phyloP scores from a whole-genome alignment of 2,329 filamentous ascomycete species.

The Fusarium sublunatum region DNA sequence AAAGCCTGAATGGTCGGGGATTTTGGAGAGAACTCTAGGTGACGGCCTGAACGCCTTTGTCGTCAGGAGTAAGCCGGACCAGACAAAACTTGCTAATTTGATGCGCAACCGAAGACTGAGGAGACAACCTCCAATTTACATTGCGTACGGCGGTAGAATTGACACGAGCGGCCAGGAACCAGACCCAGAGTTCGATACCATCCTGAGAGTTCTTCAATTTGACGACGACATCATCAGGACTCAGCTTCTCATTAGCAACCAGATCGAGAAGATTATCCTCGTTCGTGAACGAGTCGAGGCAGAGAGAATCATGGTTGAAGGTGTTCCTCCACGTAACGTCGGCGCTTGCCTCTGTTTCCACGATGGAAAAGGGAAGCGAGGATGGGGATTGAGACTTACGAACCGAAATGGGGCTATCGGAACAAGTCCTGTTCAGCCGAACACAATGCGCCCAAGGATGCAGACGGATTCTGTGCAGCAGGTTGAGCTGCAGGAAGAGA shows the following conservation, averaged over 20 bases:
- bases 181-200: constrained; percentile 76
- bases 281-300: constrained; percentile 76
- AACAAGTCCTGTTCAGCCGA: constrained; percentile 60
- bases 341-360: constrained; percentile 76
- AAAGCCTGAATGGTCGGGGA: constrained; percentile 83
- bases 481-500: constrained; percentile 64
- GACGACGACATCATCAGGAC: constrained; percentile 82
- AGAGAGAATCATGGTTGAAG: constrained; percentile 74
- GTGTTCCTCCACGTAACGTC: constrained; percentile 74
- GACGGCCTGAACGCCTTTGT: constrained; percentile 78
- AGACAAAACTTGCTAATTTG: constrained; percentile 72
- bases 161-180: constrained; percentile 71
- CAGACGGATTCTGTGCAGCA: constrained; percentile 79
- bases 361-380: constrained; percentile 64
- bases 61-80: constrained; percentile 81
- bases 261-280: constrained; percentile 86
- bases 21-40: constrained; percentile 84
- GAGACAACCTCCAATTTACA: constrained; percentile 53
- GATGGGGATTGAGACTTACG: constrained; percentile 69
- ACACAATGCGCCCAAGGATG: constrained; percentile 74
- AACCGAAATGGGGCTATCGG: constrained; percentile 55
- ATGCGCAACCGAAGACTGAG: constrained; percentile 72
- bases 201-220: constrained; percentile 83
- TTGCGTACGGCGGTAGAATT: constrained; percentile 52
- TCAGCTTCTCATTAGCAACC: constrained; percentile 83